These are phyloP conservation scores for Colletotrichum eremochloae DNA, from an alignment of 2,329 filamentous ascomycete genomes.

Conservation along the genomic window DNA sequence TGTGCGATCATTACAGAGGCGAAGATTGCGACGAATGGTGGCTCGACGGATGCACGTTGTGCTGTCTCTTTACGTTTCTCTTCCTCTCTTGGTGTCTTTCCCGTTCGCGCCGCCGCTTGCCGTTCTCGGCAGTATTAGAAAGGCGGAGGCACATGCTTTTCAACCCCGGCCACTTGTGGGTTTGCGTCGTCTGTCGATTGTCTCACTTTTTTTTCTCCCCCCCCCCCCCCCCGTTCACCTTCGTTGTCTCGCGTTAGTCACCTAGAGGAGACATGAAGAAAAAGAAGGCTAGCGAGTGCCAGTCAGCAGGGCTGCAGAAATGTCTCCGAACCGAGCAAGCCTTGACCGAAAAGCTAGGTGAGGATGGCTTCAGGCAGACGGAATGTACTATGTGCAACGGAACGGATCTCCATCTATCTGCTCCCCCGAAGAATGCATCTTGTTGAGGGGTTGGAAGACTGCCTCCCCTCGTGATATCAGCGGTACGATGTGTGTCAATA, in stretches of 20 bases:
- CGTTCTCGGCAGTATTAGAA: not conserved
- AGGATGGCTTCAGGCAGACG: not conserved
- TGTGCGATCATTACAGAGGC: not conserved
- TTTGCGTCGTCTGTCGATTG: conserved; percentile 1
- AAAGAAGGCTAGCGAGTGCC: not conserved
- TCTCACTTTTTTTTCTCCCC: not conserved
- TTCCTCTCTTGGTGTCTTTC: not conserved
- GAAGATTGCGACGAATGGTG: conserved; percentile 11
- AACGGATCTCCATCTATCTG: not conserved
- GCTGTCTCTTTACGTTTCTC: not conserved
- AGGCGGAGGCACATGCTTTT: not conserved
- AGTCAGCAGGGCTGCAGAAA: not conserved
- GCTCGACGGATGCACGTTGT: conserved; percentile 16
- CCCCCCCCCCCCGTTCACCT: no score
- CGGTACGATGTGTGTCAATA: not conserved
- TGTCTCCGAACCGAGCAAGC: not conserved
- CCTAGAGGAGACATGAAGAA: not conserved
- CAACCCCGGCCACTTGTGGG: conserved; percentile 14
- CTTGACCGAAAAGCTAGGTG: not conserved
- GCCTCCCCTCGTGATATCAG: conserved; percentile 26
- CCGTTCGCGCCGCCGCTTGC: not conserved
- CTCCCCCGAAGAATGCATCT: conserved; percentile 1
- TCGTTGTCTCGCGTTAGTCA: not conserved
- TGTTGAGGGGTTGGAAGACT: conserved; percentile 17
- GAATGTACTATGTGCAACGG: not conserved